Evolutionary conservation across 2,329 filamentous ascomycete species (phyloP).

Genomic region (Penicillium psychrosexuale): DNA sequence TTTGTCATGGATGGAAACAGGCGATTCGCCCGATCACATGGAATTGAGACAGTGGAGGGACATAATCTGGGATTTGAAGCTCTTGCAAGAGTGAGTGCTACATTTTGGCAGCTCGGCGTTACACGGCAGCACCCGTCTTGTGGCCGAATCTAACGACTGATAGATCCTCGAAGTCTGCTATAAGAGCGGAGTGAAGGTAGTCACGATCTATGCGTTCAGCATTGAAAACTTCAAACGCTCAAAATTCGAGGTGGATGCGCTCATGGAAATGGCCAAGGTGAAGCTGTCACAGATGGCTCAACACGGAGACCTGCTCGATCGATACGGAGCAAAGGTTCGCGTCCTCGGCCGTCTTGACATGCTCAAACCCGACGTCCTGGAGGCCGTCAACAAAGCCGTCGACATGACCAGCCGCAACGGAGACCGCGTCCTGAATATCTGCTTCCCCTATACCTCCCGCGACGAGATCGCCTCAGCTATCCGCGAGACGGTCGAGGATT

Average conservation of each 20-base stretch:
- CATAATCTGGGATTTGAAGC: conserved; percentile 96
- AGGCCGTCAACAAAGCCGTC: conserved; percentile 81
- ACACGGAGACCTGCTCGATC: conserved; percentile 87
- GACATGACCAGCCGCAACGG: conserved; percentile 84
- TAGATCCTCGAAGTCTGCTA: conserved; percentile 96
- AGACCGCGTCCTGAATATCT: conserved; percentile 80
- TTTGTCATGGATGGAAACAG: conserved; percentile 99
- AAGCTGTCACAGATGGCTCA: conserved; percentile 89
- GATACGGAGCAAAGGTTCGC: conserved; percentile 83
- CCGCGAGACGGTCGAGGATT: conserved; percentile 81
- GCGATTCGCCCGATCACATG: conserved; percentile 81
- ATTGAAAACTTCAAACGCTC: conserved; percentile 99
- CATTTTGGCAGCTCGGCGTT: not conserved
- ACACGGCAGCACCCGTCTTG: not conserved
- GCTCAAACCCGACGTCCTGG: conserved; percentile 80
- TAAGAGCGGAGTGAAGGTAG: conserved; percentile 92
- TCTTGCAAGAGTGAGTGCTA: conserved; percentile 67
- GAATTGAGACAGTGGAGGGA: conserved; percentile 94
- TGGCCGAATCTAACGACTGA: conserved; percentile 1
- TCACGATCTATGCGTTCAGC: conserved; percentile 97
- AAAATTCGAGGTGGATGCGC: conserved; percentile 90
- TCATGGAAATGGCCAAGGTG: conserved; percentile 97
- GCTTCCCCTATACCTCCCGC: conserved; percentile 94
- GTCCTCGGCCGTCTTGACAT: conserved; percentile 81
- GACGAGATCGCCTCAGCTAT: conserved; percentile 94